phyloP scores from a whole-genome alignment of 2,329 filamentous ascomycete genomes.

The Bertia moriformis region DNA sequence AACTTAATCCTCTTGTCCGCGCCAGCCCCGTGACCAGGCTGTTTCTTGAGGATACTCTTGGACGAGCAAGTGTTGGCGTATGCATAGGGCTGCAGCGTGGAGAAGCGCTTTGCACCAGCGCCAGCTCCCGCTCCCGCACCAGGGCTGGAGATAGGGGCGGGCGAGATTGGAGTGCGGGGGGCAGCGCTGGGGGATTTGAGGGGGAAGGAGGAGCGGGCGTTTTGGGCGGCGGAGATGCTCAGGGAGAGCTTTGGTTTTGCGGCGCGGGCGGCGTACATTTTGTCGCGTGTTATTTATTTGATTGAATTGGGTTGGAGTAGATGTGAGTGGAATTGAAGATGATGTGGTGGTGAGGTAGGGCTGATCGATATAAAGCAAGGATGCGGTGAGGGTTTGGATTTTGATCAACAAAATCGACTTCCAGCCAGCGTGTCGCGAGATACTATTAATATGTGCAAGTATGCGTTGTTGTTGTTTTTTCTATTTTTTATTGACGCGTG shows the following conservation, averaged over 20 bases:
- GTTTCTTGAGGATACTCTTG: slow-evolving; percentile 1
- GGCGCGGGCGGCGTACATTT: neutral
- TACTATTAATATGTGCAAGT: neutral
- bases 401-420: slow-evolving; percentile 1
- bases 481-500: neutral
- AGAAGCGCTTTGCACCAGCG: slow-evolving; percentile 1
- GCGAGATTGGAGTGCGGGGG: neutral
- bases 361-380: neutral
- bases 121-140: too few species aligned
- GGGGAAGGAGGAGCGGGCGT: neutral
- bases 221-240: neutral
- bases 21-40: neutral
- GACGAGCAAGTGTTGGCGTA: neutral
- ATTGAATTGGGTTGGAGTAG: neutral
- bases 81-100: neutral
- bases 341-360: neutral
- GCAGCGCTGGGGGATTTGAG: neutral
- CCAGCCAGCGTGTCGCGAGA: too few species aligned
- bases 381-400: neutral
- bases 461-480: too few species aligned
- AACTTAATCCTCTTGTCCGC: neutral
- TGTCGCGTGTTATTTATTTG: too few species aligned
- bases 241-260: neutral
- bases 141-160: neutral
- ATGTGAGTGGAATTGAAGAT: neutral